phyloP scores from a whole-genome alignment of 1,139 yeast genomes.

The Pneumocystis oryctolagi region DNA sequence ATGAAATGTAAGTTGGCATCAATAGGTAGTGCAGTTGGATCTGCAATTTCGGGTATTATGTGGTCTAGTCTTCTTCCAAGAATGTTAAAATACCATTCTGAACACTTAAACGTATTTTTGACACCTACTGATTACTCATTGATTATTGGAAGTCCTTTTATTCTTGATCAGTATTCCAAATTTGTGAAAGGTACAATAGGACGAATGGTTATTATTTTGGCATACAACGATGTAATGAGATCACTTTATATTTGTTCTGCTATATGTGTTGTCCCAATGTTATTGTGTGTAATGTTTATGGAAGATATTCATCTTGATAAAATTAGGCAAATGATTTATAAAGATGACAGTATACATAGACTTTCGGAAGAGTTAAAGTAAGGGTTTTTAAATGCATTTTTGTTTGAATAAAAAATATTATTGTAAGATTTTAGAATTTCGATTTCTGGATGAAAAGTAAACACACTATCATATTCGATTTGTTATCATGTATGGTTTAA shows the following conservation, averaged over 20 bases:
- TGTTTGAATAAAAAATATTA: neutral
- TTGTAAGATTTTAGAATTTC: neutral
- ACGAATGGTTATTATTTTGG: neutral
- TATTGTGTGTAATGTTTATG: neutral
- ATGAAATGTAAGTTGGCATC: neutral
- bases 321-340: neutral
- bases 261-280: neutral
- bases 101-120: neutral
- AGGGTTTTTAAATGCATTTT: neutral
- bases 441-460: neutral
- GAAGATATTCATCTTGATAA: neutral
- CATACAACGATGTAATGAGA: neutral
- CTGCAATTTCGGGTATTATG: conserved; percentile 46
- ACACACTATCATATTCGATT: neutral
- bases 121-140: neutral
- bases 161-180: neutral
- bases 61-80: conserved; percentile 40
- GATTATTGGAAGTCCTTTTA: neutral
- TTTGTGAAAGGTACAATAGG: neutral
- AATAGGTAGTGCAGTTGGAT: conserved; percentile 41
- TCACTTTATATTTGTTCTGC: neutral
- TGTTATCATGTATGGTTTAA: neutral
- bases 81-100: conserved; percentile 17
- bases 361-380: neutral
- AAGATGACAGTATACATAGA: neutral